Percentiles rank a stretch among this genome's conserved stretches.
Conservation (phyloP, 768 basidiomycete genomes). For the Phylloporus scabripes region DNA sequence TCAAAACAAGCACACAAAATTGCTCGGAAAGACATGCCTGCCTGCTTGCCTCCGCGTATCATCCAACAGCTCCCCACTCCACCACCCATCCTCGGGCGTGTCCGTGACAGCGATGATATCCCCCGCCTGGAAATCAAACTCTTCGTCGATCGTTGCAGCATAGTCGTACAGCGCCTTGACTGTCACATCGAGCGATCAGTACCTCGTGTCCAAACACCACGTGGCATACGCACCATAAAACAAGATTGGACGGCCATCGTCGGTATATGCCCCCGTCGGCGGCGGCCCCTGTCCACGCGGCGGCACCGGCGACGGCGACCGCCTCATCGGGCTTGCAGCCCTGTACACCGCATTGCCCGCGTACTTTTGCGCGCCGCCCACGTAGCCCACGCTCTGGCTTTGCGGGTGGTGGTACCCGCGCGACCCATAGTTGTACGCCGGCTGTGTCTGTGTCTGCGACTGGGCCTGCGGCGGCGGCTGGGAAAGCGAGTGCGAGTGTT, state of each 20-base stretch:
- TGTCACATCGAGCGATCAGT: constrained; percentile 24
- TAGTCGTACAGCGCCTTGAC: constrained; percentile 92
- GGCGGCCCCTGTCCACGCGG: constrained; percentile 34
- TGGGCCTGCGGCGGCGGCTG: background rate
- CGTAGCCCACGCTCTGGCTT: constrained; percentile 22
- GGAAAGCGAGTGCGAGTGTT: background rate
- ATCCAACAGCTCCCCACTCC: constrained; percentile 86
- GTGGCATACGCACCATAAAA: constrained; percentile 73
- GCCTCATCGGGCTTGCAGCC: constrained; percentile 38
- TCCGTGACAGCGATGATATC: constrained; percentile 95
- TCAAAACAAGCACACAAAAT: constrained; percentile 78
- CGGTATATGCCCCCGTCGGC: constrained; percentile 74
- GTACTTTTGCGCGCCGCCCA: constrained; percentile 28
- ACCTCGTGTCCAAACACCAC: background rate
- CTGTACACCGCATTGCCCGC: constrained; percentile 31
- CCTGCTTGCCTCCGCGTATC: constrained; percentile 66
- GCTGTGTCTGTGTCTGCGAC: background rate
- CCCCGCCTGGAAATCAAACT: constrained; percentile 93
- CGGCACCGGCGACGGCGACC: constrained; percentile 48
- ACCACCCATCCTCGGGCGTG: constrained; percentile 97
- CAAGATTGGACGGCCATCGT: constrained; percentile 74
- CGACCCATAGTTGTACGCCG: background rate
- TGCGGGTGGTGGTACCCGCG: constrained; percentile 8
- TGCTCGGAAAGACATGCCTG: constrained; percentile 80
- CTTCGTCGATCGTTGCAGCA: constrained; percentile 77